phyloP scores from a whole-genome alignment of 345 rosid species.

The Salix udensis region DNA sequence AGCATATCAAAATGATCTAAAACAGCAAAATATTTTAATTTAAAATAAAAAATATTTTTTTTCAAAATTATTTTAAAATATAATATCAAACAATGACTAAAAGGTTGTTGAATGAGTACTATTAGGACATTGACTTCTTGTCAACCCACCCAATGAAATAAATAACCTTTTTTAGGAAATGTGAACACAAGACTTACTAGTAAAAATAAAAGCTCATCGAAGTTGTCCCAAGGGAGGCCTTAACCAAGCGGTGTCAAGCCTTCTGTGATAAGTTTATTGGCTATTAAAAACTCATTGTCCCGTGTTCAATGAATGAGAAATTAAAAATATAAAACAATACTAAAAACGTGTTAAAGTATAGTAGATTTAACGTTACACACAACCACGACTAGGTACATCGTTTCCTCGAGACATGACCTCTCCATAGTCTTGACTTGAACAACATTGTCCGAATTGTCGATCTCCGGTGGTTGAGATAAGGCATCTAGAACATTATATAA shows the following conservation, averaged over 20 bases:
- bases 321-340: neutral
- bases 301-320: neutral
- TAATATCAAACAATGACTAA: no score
- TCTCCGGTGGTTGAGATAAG: constrained; percentile 25
- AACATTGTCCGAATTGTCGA: constrained; percentile 17
- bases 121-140: neutral
- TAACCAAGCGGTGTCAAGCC: neutral
- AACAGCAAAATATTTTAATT: no score
- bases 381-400: constrained; percentile 17
- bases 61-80: no score
- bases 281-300: neutral
- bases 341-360: neutral
- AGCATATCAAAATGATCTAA: no score
- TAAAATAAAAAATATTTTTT: no score
- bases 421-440: neutral
- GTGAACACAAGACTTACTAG: no score
- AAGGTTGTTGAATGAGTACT: neutral
- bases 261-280: no score
- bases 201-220: no score
- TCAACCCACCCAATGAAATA: no score
- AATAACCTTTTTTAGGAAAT: no score
- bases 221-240: constrained; percentile 6
- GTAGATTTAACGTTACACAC: constrained; percentile 8
- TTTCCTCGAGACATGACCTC: constrained; percentile 5
- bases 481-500: neutral